A percentile compares a stretch with the other conserved stretches of the same genome.
phyloP scores from a whole-genome alignment of 768 basidiomycete species.

The Exidia glandulosa region DNA sequence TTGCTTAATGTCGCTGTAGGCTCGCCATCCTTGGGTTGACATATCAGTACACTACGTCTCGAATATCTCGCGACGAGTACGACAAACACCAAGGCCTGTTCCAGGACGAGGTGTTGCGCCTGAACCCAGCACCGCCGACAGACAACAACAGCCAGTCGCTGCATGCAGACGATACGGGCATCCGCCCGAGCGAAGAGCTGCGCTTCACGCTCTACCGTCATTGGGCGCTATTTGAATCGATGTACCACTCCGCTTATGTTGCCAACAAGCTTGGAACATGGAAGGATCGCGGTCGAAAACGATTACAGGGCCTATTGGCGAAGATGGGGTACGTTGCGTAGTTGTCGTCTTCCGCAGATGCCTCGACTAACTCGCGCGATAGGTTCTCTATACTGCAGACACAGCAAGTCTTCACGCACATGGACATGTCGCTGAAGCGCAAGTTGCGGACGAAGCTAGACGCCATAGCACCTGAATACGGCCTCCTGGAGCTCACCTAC shows the following conservation, averaged over 20 bases:
- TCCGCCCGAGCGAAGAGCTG: conserved; percentile 79
- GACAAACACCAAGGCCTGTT: conserved; percentile 72
- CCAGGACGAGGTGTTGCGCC: conserved; percentile 83
- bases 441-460: conserved; percentile 72
- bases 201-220: conserved; percentile 92
- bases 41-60: conserved; percentile 79
- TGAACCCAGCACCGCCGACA: conserved; percentile 55
- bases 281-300: conserved; percentile 87
- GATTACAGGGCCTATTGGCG: conserved; percentile 81
- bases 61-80: conserved; percentile 79
- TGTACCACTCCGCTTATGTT: conserved; percentile 95
- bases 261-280: conserved; percentile 92
- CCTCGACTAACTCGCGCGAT: background rate
- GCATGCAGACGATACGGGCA: conserved; percentile 73
- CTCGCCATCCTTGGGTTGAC: conserved; percentile 89
- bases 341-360: background rate
- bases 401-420: conserved; percentile 86
- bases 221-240: conserved; percentile 96
- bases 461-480: conserved; percentile 87
- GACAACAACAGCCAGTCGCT: conserved; percentile 3
- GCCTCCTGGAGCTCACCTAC: conserved; percentile 85
- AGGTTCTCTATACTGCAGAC: conserved; percentile 93
- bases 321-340: conserved; percentile 81
- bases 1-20: conserved; percentile 31
- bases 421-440: conserved; percentile 91